Evolutionary conservation across 192 early-diverging fungal species (phyloP), one percentile per base, ranked within the genome.

Genomic region (Radiomyces spectabilis): DNA sequence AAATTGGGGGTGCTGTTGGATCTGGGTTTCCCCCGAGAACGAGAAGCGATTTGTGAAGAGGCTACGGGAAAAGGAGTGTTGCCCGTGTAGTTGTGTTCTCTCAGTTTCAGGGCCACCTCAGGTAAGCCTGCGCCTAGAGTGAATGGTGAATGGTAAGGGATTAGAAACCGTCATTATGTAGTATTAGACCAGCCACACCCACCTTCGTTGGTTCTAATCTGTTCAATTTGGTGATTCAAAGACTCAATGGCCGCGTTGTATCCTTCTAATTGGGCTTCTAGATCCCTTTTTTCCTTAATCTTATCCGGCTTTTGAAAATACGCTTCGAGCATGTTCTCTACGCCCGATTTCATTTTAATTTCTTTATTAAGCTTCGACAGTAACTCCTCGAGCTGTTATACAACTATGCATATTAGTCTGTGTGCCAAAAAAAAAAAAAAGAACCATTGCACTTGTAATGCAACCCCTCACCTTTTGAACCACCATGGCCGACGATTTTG

Each of bases 11-110:
- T 19, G 16, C 57, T 59, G 31, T 32, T 58, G n/a, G 64, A 49
- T 5, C 37, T 18, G 26, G 48, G 15, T 42, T 59, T 66, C 10
- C 41, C 43, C 21, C 59, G 51, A 41, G 44, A 16, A 24, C 25
- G 44, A 16, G 39, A 18, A 27, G 37, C 3, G n/a, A 22, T 42
- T 40, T 38, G n/a, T 30, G 68, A 66, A 81, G 86, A 67, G 39
- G 86, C 86, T 24, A 84, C 80, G 33, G 85, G 81, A 26, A 85
- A 86, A 76, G 79, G 86, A 82, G 83, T 88, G 62, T 83, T 82
- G 64, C 83, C 84, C 41, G 86, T 78, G 38, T 51, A 58, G 9
- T 39, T 42, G 49, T 55, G 33, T 13, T 41, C 43, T 16, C 53
- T 51, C 24, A 65, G 27, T 41, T 58, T 45, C 21, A 45, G 29